Conservation (phyloP, 768 basidiomycete species). For the Auriscalpium orientale region DNA sequence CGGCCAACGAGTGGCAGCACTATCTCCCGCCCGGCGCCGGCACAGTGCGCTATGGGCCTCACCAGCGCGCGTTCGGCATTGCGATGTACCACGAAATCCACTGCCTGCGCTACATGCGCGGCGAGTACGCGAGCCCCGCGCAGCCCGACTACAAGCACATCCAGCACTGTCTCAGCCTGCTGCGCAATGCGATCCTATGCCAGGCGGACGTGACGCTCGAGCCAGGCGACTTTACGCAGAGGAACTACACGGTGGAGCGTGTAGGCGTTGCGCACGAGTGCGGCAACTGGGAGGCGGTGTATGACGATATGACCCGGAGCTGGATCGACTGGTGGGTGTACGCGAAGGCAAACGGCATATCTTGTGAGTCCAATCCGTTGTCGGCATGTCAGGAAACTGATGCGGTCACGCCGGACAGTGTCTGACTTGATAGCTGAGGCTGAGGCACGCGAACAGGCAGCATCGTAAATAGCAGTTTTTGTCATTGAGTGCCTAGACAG, state of each 20-base stretch:
- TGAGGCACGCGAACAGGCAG: too few species aligned
- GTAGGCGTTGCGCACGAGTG: constrained; percentile 26
- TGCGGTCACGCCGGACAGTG: too few species aligned
- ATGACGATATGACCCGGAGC: not conserved
- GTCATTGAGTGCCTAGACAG: too few species aligned
- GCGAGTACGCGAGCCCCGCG: constrained; percentile 20
- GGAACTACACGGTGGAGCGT: constrained; percentile 22
- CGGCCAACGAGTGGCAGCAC: constrained; percentile 23
- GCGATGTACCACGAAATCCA: constrained; percentile 44
- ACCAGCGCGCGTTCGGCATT: constrained; percentile 24
- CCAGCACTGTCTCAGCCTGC: constrained; percentile 32
- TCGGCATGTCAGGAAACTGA: too few species aligned
- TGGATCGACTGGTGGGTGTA: constrained; percentile 8
- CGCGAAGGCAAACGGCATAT: not conserved
- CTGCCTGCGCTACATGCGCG: constrained; percentile 31
- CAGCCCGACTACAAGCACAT: constrained; percentile 21
- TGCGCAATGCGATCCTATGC: constrained; percentile 30
- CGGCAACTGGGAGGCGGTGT: constrained; percentile 26
- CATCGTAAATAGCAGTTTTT: too few species aligned
- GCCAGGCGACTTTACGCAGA: constrained; percentile 16
- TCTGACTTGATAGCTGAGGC: too few species aligned
- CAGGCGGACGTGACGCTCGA: constrained; percentile 31
- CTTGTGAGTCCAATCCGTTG: not conserved
- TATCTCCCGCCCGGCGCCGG: constrained; percentile 19
- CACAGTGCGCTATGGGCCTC: constrained; percentile 13